Conservation (phyloP, 306 rosid genomes). For the Carpinus fangiana region DNA sequence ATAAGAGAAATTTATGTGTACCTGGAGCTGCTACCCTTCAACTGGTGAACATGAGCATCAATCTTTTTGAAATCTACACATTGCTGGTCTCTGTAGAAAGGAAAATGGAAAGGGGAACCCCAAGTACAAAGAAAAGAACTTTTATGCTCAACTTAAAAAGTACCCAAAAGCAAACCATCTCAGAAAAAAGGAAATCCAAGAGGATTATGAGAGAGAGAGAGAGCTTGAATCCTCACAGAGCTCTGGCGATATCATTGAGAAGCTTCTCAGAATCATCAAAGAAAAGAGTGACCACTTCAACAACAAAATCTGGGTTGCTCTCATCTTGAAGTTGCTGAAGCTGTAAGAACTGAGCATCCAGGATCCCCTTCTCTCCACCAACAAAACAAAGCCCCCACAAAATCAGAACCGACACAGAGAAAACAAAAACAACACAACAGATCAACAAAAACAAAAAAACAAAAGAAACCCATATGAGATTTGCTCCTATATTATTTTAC, state of each 20-base stretch:
- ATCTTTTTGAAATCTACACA: constrained; percentile 77
- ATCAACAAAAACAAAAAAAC: constrained; percentile 13
- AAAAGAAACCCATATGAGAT: constrained; percentile 23
- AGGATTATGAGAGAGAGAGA: background rate
- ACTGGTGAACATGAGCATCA: constrained; percentile 95
- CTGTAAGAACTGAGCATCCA: constrained; percentile 90
- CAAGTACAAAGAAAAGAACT: constrained; percentile 22
- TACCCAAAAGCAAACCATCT: constrained; percentile 9
- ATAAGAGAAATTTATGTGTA: constrained; percentile 27
- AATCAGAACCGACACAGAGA: constrained; percentile 20
- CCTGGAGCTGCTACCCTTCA: constrained; percentile 99
- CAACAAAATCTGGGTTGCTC: constrained; percentile 91
- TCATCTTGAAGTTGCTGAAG: constrained; percentile 97
- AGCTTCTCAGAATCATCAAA: constrained; percentile 96
- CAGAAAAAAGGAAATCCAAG: background rate
- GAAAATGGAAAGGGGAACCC: constrained; percentile 7
- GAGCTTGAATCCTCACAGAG: constrained; percentile 56
- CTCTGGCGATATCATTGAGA: constrained; percentile 77
- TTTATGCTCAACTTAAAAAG: constrained; percentile 18
- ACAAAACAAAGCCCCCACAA: constrained; percentile 6
- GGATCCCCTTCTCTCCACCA: constrained; percentile 59
- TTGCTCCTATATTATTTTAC: background rate
- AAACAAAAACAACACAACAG: constrained; percentile 24
- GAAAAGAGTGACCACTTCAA: constrained; percentile 91
- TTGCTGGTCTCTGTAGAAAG: constrained; percentile 59